phyloP scores from a whole-genome alignment of 1,139 yeast species.

The Diutina neorugosa region DNA sequence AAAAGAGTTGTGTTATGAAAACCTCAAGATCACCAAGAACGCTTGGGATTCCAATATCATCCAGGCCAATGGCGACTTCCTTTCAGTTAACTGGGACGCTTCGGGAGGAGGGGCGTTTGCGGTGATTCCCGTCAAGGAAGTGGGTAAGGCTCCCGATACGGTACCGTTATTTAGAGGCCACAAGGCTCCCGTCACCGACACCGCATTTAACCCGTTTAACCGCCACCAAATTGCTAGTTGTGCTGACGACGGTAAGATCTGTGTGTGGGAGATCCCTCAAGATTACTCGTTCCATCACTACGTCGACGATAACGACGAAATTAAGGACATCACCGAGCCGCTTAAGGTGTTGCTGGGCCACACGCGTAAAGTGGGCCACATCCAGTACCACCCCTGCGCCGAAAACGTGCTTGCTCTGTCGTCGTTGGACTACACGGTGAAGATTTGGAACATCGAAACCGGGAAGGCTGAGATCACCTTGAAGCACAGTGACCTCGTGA shows the following conservation, averaged over 20 bases:
- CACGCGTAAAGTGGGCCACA: slow-evolving; percentile 87
- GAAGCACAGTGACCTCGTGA: slow-evolving; percentile 79
- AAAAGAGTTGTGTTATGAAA: slow-evolving; percentile 81
- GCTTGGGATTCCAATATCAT: slow-evolving; percentile 95
- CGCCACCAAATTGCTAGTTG: slow-evolving; percentile 66
- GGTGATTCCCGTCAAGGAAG: slow-evolving; percentile 72
- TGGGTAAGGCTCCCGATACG: slow-evolving; percentile 90
- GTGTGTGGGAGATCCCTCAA: slow-evolving; percentile 78
- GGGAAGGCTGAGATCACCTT: slow-evolving; percentile 64
- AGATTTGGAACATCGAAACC: slow-evolving; percentile 76
- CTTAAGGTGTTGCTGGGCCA: slow-evolving; percentile 69
- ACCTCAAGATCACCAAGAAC: slow-evolving; percentile 71
- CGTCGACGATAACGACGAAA: slow-evolving; percentile 47
- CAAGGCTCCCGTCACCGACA: slow-evolving; percentile 87
- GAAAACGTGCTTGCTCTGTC: slow-evolving; percentile 77
- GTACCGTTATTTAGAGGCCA: slow-evolving; percentile 93
- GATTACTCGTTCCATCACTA: slow-evolving; percentile 59
- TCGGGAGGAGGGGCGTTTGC: slow-evolving; percentile 98
- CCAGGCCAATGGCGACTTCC: slow-evolving; percentile 65
- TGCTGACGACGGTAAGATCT: slow-evolving; percentile 85
- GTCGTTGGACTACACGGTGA: slow-evolving; percentile 82
- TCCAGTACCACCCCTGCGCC: slow-evolving; percentile 82
- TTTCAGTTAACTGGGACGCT: slow-evolving; percentile 86
- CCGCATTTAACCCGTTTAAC: slow-evolving; percentile 88
- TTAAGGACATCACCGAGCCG: slow-evolving; percentile 60